Base-by-base conservation (phyloP, 345 rosid genomes). In the Cardamine occulta region DNA sequence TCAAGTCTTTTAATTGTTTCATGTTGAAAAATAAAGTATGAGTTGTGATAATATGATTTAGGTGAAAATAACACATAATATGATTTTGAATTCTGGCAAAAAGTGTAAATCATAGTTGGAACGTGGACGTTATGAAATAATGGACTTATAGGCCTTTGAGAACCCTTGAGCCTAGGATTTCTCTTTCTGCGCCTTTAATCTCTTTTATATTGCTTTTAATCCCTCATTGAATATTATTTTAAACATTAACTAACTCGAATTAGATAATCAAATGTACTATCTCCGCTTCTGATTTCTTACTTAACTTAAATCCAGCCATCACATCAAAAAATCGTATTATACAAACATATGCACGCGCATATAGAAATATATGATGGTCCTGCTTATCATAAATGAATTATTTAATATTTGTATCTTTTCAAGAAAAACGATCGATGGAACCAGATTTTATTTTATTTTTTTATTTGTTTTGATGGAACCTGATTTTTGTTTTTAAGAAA, bases 151-250 rank as follows among this genome's bases (percentile, higher is more conserved):
- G 80, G 70, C 32, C 56, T 45, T 68, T 52, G 74, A 68, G 48
- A 62, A 55, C 62, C 74, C 55, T 49, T 49, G 28, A 70, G 65
- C 80, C 80, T 76, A 76, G 71, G 80, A 76, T 70, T 53, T 75
- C 12, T 70, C 75, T 76, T 70, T 76, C 75, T 76, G 80, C 71
- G 80, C 71, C 75, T 63, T 76, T 70, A 68, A 34, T 63, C 59
- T 62, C 40, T 76, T 63, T 49, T 23, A 17, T 54, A 66, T 34
- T 53, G 6, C 58, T 76, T 62, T 70, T 23, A 63, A 32, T 53
- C 70, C 3, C 3, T 2, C 62, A 52, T 51, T 17, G 21, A 53
- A 1, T 42, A 37, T 52, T 44, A 45, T 39, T 6, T 6, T 15
- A 66, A 23, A 31, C 34, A 55, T 8, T 47, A 26, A 39, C 28